These are phyloP conservation scores for Cystofilobasidium capitatum DNA, from an alignment of 768 basidiomycete species.

Conservation along the genomic window DNA sequence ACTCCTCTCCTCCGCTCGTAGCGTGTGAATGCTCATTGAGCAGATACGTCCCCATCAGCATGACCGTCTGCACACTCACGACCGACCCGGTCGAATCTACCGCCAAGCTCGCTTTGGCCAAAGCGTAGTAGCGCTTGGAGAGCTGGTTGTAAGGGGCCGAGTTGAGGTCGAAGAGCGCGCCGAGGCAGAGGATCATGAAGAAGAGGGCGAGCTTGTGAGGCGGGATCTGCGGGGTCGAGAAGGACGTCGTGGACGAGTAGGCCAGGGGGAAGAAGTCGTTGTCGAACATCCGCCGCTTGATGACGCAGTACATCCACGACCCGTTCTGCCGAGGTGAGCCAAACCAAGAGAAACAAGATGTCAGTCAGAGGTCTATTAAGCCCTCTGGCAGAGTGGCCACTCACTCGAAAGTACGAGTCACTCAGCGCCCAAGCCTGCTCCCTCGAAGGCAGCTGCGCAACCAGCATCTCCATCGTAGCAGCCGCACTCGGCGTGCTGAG, in stretches of 20 bases:
- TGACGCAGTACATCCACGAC: conserved; percentile 16
- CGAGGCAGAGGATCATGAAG: conserved; percentile 59
- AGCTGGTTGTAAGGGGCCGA: conserved; percentile 33
- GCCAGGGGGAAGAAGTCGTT: conserved; percentile 3
- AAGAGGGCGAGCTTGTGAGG: conserved; percentile 55
- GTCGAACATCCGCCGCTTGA: conserved; percentile 7
- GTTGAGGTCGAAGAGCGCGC: conserved; percentile 52
- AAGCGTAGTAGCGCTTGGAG: conserved; percentile 9
- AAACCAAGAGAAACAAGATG: neutral
- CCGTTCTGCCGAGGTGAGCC: conserved; percentile 1
- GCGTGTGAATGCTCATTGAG: conserved; percentile 2
- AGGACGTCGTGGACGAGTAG: neutral
- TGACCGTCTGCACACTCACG: conserved; percentile 7
- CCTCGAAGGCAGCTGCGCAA: neutral
- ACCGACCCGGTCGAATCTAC: conserved; percentile 17
- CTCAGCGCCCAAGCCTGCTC: conserved; percentile 6
- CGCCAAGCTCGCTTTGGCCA: conserved; percentile 14
- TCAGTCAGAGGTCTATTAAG: neutral
- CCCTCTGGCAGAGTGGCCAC: neutral
- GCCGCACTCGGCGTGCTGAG: neutral
- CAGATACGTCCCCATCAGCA: conserved; percentile 21
- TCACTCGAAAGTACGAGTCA: neutral
- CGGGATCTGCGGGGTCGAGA: neutral
- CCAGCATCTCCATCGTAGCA: neutral
- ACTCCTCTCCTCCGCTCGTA: neutral